Percentiles rank a stretch among this genome's conserved stretches.
Conservation (phyloP, 768 basidiomycete species). For the Mycena filopes region DNA sequence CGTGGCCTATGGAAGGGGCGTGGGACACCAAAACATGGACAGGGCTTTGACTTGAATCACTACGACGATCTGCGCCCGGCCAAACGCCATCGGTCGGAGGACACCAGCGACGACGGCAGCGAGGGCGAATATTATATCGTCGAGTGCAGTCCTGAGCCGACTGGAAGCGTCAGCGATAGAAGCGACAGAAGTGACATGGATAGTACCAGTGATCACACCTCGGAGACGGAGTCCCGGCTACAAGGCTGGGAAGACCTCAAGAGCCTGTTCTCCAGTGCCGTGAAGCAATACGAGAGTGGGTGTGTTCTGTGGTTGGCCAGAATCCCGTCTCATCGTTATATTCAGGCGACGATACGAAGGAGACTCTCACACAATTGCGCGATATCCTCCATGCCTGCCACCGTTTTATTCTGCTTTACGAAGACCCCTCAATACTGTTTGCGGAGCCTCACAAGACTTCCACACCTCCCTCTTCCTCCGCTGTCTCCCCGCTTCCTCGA, state of each 20-base stretch:
- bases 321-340: slow-evolving; percentile 7
- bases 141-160: slow-evolving; percentile 20
- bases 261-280: slow-evolving; percentile 67
- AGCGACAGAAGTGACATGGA: slow-evolving; percentile 23
- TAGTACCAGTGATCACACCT: neutral
- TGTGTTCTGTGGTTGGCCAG: slow-evolving; percentile 18
- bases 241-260: slow-evolving; percentile 78
- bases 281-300: slow-evolving; percentile 69
- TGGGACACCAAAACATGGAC: slow-evolving; percentile 22
- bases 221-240: slow-evolving; percentile 27
- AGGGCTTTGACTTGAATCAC: slow-evolving; percentile 11
- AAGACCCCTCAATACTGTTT: slow-evolving; percentile 68
- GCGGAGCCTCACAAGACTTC: slow-evolving; percentile 35
- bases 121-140: slow-evolving; percentile 24
- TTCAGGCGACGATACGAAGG: slow-evolving; percentile 56
- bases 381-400: slow-evolving; percentile 76
- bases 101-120: slow-evolving; percentile 21
- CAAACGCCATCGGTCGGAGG: slow-evolving; percentile 28
- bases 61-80: slow-evolving; percentile 1
- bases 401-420: slow-evolving; percentile 62
- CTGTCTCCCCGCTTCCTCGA: slow-evolving; percentile 8
- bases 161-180: neutral
- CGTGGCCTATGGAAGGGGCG: slow-evolving; percentile 30
- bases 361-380: slow-evolving; percentile 65
- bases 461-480: slow-evolving; percentile 14